Evolutionary conservation across 2,329 filamentous ascomycete genomes (phyloP).

Genomic region (Pyricularia grisea): DNA sequence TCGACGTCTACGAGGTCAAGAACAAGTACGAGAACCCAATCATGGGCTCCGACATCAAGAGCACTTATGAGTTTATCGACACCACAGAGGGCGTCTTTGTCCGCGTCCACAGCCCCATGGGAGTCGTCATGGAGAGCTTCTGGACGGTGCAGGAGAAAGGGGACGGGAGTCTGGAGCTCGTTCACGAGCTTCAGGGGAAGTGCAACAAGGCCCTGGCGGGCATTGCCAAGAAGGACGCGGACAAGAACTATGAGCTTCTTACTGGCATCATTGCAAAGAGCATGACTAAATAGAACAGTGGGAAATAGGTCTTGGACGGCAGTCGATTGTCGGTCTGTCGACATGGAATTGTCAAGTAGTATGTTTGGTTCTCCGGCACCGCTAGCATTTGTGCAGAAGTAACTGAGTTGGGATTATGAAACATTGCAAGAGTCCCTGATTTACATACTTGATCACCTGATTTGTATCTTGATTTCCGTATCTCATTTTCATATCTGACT

Average conservation of each 20-base stretch:
- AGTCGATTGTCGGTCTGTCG: no score
- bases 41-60: constrained; percentile 43
- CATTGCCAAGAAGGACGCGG: background rate
- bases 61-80: constrained; percentile 43
- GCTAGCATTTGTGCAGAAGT: no score
- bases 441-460: no score
- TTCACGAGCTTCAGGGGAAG: background rate
- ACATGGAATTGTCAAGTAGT: no score
- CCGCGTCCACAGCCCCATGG: constrained; percentile 39
- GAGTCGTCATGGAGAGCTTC: constrained; percentile 42
- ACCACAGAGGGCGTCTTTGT: constrained; percentile 40
- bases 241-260: background rate
- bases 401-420: no score
- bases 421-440: no score
- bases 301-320: no score
- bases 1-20: constrained; percentile 34
- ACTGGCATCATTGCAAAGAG: background rate
- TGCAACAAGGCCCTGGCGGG: background rate
- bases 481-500: no score
- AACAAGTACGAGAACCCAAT: constrained; percentile 42
- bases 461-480: no score
- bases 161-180: background rate
- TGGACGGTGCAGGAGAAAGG: constrained; percentile 27
- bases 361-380: no score
- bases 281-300: no score